Evolutionary conservation across 345 rosid species (phyloP).

Genomic region (Aurinia saxatilis): DNA sequence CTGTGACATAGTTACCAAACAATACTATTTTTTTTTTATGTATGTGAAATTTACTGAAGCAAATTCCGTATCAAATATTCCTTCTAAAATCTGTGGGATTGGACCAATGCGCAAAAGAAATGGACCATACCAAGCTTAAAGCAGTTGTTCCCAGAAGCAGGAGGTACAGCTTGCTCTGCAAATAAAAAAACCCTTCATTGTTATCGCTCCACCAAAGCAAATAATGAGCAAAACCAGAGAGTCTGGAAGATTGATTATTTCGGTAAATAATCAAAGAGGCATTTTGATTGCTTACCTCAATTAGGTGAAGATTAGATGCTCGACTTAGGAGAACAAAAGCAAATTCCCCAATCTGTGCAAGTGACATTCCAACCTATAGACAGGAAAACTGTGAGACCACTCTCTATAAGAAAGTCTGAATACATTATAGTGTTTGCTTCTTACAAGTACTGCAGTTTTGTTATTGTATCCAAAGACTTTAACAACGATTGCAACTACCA

Average conservation of each 20-base stretch:
- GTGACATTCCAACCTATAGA: conserved; percentile 81
- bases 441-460: conserved; percentile 82
- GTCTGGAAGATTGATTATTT: not conserved
- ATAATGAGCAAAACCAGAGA: not conserved
- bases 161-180: conserved; percentile 79
- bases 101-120: not conserved
- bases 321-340: conserved; percentile 96
- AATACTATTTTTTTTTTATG: not conserved
- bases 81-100: not conserved
- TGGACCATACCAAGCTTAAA: conserved; percentile 46
- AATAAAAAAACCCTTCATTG: not conserved
- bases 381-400: conserved; percentile 16
- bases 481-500: conserved; percentile 58
- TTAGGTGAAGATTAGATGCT: conserved; percentile 92
- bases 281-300: conserved; percentile 54
- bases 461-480: conserved; percentile 85
- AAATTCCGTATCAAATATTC: not conserved
- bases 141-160: conserved; percentile 97
- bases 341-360: conserved; percentile 97
- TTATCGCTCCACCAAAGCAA: not conserved
- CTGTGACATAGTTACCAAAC: conserved; percentile 31
- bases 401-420: not conserved
- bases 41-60: not conserved
- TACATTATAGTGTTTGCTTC: conserved; percentile 13
- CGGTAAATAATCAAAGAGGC: not conserved